Conservation (phyloP, 331 rosid species). For the Malus hybrid region DNA sequence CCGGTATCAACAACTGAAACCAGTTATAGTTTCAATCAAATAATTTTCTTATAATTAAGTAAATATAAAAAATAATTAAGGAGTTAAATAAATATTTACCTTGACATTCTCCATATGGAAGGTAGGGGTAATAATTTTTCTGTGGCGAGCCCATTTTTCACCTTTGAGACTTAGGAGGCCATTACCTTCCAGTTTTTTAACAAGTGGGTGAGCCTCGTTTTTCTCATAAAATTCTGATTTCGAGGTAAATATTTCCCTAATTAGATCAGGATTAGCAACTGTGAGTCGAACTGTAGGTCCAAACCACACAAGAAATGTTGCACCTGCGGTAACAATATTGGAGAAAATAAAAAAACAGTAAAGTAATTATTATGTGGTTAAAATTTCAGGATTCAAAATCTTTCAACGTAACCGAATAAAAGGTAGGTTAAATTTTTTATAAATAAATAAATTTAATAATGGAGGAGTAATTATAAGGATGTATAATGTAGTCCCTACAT, state of each 20-base stretch:
- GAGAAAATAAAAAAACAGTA: neutral
- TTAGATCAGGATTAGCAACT: constrained; percentile 82
- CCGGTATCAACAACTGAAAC: constrained; percentile 65
- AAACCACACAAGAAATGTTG: constrained; percentile 90
- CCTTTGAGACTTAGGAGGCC: constrained; percentile 95
- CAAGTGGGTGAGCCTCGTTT: constrained; percentile 88
- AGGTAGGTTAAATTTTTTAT: too few species aligned
- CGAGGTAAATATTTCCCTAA: constrained; percentile 78
- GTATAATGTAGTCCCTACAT: constrained; percentile 75
- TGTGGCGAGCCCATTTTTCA: constrained; percentile 90
- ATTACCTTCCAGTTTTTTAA: constrained; percentile 92
- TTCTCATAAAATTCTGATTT: constrained; percentile 83
- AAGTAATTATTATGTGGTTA: neutral
- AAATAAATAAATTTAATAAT: neutral
- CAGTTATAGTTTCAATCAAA: neutral
- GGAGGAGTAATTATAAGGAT: constrained; percentile 23
- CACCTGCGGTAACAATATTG: constrained; percentile 30
- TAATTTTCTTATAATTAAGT: neutral
- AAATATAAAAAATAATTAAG: neutral
- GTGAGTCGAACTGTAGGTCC: constrained; percentile 83
- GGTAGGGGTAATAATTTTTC: constrained; percentile 80
- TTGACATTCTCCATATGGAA: constrained; percentile 92
- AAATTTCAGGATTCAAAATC: too few species aligned
- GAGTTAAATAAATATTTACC: constrained; percentile 25
- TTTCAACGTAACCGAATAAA: neutral